Evolutionary conservation across 768 basidiomycete species (phyloP).

Genomic region (Mycena venus): DNA sequence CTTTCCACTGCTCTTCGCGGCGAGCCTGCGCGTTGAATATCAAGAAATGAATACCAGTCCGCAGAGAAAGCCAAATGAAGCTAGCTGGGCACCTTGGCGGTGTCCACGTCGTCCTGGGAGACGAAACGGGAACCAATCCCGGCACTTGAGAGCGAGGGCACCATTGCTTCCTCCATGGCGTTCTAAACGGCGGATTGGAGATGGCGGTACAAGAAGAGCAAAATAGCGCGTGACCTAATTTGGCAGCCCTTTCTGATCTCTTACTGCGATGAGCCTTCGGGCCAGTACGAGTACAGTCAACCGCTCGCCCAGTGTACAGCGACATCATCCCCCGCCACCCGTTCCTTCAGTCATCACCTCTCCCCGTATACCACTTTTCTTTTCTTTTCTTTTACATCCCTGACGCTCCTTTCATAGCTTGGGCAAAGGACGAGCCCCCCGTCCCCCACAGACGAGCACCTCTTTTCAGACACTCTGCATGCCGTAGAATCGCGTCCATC

Average conservation of each 20-base stretch:
- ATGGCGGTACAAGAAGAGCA: no score
- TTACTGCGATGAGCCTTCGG: constrained; percentile 7
- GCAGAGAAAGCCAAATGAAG: background rate
- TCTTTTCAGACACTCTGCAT: constrained; percentile 43
- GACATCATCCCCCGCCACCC: constrained; percentile 55
- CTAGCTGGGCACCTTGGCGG: constrained; percentile 57
- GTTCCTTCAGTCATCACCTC: constrained; percentile 72
- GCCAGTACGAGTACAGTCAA: constrained; percentile 52
- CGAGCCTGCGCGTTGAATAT: constrained; percentile 55
- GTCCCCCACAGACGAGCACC: constrained; percentile 67
- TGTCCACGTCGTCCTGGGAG: constrained; percentile 82
- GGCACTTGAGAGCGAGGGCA: constrained; percentile 80
- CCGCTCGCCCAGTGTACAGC: constrained; percentile 44
- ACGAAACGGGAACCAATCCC: constrained; percentile 89
- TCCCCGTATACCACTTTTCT: constrained; percentile 68
- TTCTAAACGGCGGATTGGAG: background rate
- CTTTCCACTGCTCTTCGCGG: constrained; percentile 90
- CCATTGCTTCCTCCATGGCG: constrained; percentile 67
- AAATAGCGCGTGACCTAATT: background rate
- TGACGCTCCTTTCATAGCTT: constrained; percentile 61
- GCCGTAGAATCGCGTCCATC: constrained; percentile 58
- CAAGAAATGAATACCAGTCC: background rate
- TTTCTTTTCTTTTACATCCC: background rate
- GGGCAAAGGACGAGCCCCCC: constrained; percentile 90
- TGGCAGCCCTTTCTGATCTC: background rate